Conservation (phyloP, 2,329 filamentous ascomycete genomes). For the Aspergillus sp. region DNA sequence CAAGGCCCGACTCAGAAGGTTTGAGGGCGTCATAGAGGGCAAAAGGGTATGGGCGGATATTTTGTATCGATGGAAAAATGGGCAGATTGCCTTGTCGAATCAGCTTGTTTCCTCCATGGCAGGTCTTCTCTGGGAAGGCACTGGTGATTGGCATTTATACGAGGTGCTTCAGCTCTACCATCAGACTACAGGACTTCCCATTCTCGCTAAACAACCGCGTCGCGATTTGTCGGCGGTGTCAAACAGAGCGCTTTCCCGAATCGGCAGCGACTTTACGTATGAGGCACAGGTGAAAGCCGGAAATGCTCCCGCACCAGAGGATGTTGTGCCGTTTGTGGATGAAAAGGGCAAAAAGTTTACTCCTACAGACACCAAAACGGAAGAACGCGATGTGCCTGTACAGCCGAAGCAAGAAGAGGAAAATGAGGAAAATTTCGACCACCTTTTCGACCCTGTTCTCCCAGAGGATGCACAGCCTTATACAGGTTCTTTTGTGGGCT, state of each 20-base stretch:
- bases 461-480: slow-evolving; percentile 2
- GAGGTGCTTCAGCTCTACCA: slow-evolving; percentile 74
- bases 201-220: slow-evolving; percentile 28
- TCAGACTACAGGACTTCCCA: slow-evolving; percentile 74
- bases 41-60: slow-evolving; percentile 80
- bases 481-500: neutral
- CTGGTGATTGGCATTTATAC: slow-evolving; percentile 61
- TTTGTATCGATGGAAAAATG: slow-evolving; percentile 70
- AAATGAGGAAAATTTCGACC: slow-evolving; percentile 27
- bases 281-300: neutral
- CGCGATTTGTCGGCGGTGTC: neutral
- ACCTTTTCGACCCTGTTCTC: slow-evolving; percentile 38
- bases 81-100: slow-evolving; percentile 72
- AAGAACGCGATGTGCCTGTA: too few species aligned
- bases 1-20: slow-evolving; percentile 26
- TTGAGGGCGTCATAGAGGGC: slow-evolving; percentile 60
- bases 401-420: slow-evolving; percentile 20
- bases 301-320: neutral
- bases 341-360: slow-evolving; percentile 20
- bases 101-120: slow-evolving; percentile 79
- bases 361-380: neutral
- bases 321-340: slow-evolving; percentile 34
- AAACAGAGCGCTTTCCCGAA: neutral
- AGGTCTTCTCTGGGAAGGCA: slow-evolving; percentile 67
- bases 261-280: neutral